Percentiles rank a stretch among this genome's conserved stretches.
These are phyloP conservation scores for Scolecobasidium constrictum DNA, from an alignment of 2,329 filamentous ascomycete species.

Conservation along the genomic window DNA sequence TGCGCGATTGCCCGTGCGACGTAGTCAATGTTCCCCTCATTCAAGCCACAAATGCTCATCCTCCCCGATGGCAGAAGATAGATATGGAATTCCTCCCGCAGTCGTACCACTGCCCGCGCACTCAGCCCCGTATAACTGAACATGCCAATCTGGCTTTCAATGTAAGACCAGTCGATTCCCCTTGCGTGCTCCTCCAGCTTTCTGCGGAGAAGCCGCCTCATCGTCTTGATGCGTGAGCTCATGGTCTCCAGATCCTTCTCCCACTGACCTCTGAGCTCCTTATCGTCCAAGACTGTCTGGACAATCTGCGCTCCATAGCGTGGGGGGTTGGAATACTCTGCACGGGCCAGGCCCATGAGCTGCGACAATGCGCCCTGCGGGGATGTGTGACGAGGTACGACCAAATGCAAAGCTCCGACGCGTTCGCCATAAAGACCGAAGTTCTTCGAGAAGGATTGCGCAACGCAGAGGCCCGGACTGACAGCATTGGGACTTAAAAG, in stretches of 20 bases:
- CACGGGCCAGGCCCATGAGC: slow-evolving; percentile 11
- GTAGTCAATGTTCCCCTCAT: slow-evolving; percentile 15
- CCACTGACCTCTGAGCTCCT: slow-evolving; percentile 19
- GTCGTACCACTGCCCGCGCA: slow-evolving; percentile 18
- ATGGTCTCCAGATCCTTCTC: slow-evolving; percentile 23
- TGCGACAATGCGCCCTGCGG: slow-evolving; percentile 5
- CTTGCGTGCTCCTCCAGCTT: slow-evolving; percentile 18
- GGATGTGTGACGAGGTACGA: slow-evolving; percentile 3
- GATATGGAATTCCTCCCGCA: slow-evolving; percentile 23
- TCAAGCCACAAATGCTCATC: slow-evolving; percentile 22
- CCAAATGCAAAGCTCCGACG: slow-evolving; percentile 17
- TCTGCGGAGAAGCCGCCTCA: slow-evolving; percentile 18
- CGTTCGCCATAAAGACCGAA: slow-evolving; percentile 29
- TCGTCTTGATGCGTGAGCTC: slow-evolving; percentile 21
- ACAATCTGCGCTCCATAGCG: slow-evolving; percentile 22
- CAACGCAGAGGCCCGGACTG: slow-evolving; percentile 19
- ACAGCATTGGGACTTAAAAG: too few relatives aligned
- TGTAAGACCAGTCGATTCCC: slow-evolving; percentile 22
- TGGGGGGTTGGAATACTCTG: slow-evolving; percentile 20
- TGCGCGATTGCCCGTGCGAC: slow-evolving; percentile 14
- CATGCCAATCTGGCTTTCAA: slow-evolving; percentile 29
- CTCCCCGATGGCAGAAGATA: slow-evolving; percentile 25
- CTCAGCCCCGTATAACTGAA: slow-evolving; percentile 28
- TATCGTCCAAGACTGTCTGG: slow-evolving; percentile 16
- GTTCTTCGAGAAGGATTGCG: slow-evolving; percentile 28